Evolutionary conservation across 2,329 filamentous ascomycete genomes (phyloP).

Genomic region (Sporothrix luriei): DNA sequence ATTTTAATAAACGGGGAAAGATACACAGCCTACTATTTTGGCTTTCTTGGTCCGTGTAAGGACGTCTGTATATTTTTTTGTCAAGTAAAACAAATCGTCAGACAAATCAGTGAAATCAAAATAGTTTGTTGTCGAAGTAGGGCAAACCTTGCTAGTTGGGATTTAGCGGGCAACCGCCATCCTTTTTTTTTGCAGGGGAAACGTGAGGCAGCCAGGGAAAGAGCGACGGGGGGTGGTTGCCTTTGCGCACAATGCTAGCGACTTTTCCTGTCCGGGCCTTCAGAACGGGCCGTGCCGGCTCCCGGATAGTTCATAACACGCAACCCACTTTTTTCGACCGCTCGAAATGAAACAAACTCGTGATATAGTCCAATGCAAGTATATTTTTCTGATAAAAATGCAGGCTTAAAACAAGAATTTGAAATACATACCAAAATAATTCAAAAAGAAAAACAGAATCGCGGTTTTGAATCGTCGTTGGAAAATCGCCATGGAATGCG

Average conservation of each 20-base stretch:
- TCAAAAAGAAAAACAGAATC: not conserved
- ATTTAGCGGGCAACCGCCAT: conserved; percentile 13
- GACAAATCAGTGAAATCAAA: not conserved
- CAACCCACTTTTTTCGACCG: conserved; percentile 21
- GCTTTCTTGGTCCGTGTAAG: too few species aligned
- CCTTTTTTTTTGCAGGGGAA: not conserved
- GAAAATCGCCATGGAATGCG: not conserved
- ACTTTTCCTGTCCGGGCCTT: conserved; percentile 27
- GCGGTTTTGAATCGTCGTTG: not conserved
- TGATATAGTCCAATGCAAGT: conserved; percentile 5
- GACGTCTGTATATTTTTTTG: too few species aligned
- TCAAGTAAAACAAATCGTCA: not conserved
- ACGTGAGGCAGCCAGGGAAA: conserved; percentile 13
- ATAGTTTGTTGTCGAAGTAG: not conserved
- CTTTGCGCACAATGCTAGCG: conserved; percentile 12
- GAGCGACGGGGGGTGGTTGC: conserved; percentile 19
- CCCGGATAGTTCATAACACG: conserved; percentile 30
- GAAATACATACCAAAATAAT: not conserved
- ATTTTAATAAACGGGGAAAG: not conserved
- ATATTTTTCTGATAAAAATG: not conserved
- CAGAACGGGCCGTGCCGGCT: conserved; percentile 39
- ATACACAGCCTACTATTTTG: too few species aligned
- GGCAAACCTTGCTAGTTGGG: conserved; percentile 14
- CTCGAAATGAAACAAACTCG: not conserved
- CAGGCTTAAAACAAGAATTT: not conserved